These are phyloP conservation scores for Vigna nakashimae DNA, from an alignment of 306 rosid species.

Conservation along the genomic window DNA sequence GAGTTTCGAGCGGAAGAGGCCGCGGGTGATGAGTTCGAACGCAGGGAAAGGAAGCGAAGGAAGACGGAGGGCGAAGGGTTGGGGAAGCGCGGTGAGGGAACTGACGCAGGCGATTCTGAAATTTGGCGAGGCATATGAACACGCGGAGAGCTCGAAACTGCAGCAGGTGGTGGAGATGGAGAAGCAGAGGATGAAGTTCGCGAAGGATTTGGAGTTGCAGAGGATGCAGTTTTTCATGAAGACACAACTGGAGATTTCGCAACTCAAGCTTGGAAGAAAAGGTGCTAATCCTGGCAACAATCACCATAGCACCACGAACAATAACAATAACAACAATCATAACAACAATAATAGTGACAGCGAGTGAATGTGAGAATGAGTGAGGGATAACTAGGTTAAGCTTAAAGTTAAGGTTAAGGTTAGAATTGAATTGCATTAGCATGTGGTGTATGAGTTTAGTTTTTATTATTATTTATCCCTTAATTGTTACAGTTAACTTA, in stretches of 20 bases:
- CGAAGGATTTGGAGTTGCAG: conserved; percentile 91
- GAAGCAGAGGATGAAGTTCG: conserved; percentile 93
- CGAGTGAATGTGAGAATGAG: conserved; percentile 48
- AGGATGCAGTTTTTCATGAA: conserved; percentile 97
- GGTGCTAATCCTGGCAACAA: conserved; percentile 63
- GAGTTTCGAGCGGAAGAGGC: conserved; percentile 61
- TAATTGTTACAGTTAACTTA: conserved; percentile 48
- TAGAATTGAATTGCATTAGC: conserved; percentile 46
- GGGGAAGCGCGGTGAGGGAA: conserved; percentile 84
- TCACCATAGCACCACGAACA: conserved; percentile 57
- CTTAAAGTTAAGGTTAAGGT: not conserved
- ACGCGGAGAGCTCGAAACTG: conserved; percentile 85
- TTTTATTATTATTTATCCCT: conserved; percentile 39
- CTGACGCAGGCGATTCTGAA: conserved; percentile 82
- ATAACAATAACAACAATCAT: conserved; percentile 26
- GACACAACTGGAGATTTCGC: conserved; percentile 91
- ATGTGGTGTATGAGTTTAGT: conserved; percentile 45
- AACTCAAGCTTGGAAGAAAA: conserved; percentile 73
- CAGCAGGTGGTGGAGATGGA: conserved; percentile 97
- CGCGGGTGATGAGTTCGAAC: conserved; percentile 47
- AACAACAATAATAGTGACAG: conserved; percentile 60
- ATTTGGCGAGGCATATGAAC: conserved; percentile 93
- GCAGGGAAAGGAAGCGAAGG: conserved; percentile 44
- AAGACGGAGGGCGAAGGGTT: conserved; percentile 47
- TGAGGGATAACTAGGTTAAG: conserved; percentile 55